Percentiles rank a stretch among this genome's conserved stretches.
Conservation (phyloP, 2,329 filamentous ascomycete species). For the Cladosporium phlei region DNA sequence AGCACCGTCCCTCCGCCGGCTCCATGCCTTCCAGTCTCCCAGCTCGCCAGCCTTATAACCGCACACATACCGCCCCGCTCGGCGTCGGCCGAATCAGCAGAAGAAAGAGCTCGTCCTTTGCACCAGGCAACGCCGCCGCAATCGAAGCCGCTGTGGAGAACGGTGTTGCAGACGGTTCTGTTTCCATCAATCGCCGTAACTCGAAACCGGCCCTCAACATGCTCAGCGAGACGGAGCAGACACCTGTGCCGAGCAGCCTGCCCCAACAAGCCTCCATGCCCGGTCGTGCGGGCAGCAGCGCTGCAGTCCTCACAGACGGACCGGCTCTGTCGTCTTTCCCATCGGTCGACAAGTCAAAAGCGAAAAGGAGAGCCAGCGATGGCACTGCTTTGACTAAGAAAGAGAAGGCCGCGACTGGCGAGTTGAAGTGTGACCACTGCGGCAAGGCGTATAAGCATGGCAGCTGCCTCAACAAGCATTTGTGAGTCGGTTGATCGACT, state of each 20-base stretch:
- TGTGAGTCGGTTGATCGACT: constrained; percentile 63
- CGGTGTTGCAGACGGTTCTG: constrained; percentile 59
- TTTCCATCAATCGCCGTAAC: constrained; percentile 58
- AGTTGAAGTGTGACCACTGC: constrained; percentile 95
- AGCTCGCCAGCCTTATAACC: constrained; percentile 61
- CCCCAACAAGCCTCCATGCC: constrained; percentile 45
- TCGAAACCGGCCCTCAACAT: constrained; percentile 54
- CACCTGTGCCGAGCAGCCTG: constrained; percentile 61
- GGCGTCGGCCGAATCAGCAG: constrained; percentile 78
- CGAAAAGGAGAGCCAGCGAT: constrained; percentile 68
- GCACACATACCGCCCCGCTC: constrained; percentile 73
- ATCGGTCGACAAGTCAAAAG: constrained; percentile 47
- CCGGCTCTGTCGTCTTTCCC: constrained; percentile 51
- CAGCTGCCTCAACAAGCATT: constrained; percentile 99
- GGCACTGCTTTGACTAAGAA: constrained; percentile 77
- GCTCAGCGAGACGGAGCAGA: constrained; percentile 54
- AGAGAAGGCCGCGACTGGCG: constrained; percentile 74
- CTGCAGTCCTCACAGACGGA: constrained; percentile 62
- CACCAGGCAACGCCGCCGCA: constrained; percentile 68
- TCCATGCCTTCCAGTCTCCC: constrained; percentile 59
- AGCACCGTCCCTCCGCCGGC: constrained; percentile 45
- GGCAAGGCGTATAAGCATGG: constrained; percentile 99
- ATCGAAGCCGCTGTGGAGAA: constrained; percentile 63
- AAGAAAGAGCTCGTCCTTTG: constrained; percentile 85
- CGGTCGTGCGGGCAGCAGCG: constrained; percentile 31